Conservation (phyloP, 257 asterid species). For the Solanum chiquidenum region DNA sequence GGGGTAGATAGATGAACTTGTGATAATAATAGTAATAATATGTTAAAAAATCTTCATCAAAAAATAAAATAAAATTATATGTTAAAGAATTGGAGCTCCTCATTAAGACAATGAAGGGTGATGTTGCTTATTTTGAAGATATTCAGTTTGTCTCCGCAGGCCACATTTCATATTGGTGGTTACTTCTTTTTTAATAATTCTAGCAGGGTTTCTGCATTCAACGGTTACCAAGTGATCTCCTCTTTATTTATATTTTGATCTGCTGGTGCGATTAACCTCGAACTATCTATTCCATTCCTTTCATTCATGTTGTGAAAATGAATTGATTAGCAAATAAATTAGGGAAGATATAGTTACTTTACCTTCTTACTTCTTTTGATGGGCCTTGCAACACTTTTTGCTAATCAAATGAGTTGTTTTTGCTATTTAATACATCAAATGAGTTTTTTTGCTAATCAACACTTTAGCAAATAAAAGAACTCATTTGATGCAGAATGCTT, state of each 20-base stretch:
- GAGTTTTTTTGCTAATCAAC: not conserved
- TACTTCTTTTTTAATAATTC: not conserved
- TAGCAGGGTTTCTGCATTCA: not conserved
- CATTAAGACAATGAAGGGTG: not conserved
- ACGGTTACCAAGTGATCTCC: not conserved
- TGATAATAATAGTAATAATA: not conserved
- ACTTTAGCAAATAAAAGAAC: not conserved
- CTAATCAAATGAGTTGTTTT: not conserved
- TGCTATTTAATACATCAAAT: not conserved
- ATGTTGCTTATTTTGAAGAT: not conserved
- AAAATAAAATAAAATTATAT: not conserved
- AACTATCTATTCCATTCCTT: not conserved
- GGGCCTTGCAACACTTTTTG: not conserved
- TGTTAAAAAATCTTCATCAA: not conserved
- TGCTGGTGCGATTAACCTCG: not conserved
- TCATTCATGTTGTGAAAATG: not conserved
- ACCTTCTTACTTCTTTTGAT: not conserved
- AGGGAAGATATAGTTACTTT: not conserved
- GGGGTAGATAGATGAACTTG: not conserved
- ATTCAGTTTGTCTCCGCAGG: not conserved
- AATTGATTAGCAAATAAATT: not conserved
- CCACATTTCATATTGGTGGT: not conserved
- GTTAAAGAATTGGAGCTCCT: not conserved
- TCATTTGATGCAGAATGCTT: not conserved
- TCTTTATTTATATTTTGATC: not conserved